Base-by-base conservation (phyloP, 2,329 filamentous ascomycete species). In the Amylocarpus encephaloides region DNA sequence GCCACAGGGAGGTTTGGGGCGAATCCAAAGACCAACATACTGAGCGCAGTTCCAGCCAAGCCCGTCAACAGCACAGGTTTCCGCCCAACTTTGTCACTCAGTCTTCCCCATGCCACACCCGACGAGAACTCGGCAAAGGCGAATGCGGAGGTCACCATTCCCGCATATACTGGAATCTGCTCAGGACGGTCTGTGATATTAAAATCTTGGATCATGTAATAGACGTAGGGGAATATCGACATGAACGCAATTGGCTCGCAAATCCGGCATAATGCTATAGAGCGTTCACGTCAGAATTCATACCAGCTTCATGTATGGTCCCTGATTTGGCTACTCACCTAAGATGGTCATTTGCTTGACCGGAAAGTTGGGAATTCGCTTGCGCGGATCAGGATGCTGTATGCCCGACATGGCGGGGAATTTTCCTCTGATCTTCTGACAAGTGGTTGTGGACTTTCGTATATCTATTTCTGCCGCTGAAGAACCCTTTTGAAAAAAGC, bases 231-330 rank as follows among this genome's bases (percentile, higher is more conserved):
- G 67, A 98, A 97, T 61, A 97, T 96, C 48, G 91, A 96, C 89
- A 96, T 97, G 76, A 98, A 97, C 5, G 93, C 93, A 68, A 98
- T 97, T 46, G 93, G 93, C 68, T 98, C 93, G 75, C 90, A 96
- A 73, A 98, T 92, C 65, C 93, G 85, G 71, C 91, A 95, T 64
- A 95, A 77, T 41, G 90, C 91, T 94, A 56, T 38, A 39, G 22
- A 40, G 13, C 6, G 47, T 49, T 39, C 19, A 50, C 44, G 35
- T 16, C 15, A 10, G 26, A 15, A 18, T 40, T 36, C 11, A 19
- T 29, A 19, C n/a, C 30, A 16, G 18, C 26, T 10, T 34, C 18
- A 26, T 26, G 18, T 18, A 18, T n/a, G 44, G 49, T 32, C 16
- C 29, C 10, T 19, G 16, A 30, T 30, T 30, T 12, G 15, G 5